Conservation (phyloP, 805 yeast species). For the Starmera quercuum region DNA sequence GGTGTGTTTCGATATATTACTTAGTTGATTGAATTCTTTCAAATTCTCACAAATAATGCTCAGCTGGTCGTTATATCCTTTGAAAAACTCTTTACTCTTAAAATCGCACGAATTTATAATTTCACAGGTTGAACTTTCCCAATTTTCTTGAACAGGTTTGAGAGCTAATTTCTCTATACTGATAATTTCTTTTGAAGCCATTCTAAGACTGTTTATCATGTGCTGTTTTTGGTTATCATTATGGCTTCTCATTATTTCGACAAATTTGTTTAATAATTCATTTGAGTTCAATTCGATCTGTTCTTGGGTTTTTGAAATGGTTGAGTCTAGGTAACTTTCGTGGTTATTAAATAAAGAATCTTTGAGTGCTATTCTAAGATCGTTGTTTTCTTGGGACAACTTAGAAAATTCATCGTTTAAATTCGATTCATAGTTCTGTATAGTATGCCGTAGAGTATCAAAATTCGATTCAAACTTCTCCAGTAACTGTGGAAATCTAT, state of each 20-base stretch:
- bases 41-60: constrained; percentile 4
- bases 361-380: constrained; percentile 10
- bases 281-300: constrained; percentile 15
- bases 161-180: constrained; percentile 10
- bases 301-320: constrained; percentile 7
- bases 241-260: constrained; percentile 13
- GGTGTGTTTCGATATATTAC: constrained; percentile 6
- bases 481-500: constrained; percentile 15
- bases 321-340: constrained; percentile 8
- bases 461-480: constrained; percentile 12
- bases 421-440: constrained; percentile 5
- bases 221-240: constrained; percentile 11
- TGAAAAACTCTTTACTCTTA: constrained; percentile 4
- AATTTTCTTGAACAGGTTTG: constrained; percentile 7
- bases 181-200: constrained; percentile 12
- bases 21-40: constrained; percentile 10
- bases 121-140: constrained; percentile 15
- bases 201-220: constrained; percentile 7
- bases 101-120: constrained; percentile 16
- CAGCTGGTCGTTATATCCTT: constrained; percentile 6
- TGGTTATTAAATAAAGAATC: constrained; percentile 19
- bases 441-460: constrained; percentile 4
- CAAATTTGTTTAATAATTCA: constrained; percentile 9
- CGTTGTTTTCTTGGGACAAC: constrained; percentile 18
- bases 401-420: constrained; percentile 13